Evolutionary conservation across 2,329 filamentous ascomycete genomes (phyloP).

Genomic region (Trichoderma hamatum): DNA sequence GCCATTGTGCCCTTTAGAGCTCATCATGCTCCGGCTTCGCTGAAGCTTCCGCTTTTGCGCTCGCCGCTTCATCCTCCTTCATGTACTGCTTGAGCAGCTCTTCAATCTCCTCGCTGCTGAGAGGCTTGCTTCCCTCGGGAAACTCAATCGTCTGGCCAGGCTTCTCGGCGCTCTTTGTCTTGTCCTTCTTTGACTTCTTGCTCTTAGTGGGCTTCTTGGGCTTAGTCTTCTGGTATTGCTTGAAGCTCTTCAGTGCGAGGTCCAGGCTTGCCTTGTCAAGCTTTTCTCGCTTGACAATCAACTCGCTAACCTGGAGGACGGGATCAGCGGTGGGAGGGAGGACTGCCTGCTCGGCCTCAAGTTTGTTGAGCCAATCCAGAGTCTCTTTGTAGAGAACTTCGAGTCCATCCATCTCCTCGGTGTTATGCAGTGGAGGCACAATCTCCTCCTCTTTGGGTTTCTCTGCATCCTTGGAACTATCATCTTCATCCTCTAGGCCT

Average conservation of each 20-base stretch:
- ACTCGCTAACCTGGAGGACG: constrained; percentile 71
- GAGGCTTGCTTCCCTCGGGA: constrained; percentile 40
- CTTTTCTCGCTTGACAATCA: constrained; percentile 68
- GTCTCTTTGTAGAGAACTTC: constrained; percentile 65
- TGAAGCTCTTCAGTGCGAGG: constrained; percentile 70
- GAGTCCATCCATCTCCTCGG: constrained; percentile 70
- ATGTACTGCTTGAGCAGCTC: constrained; percentile 49
- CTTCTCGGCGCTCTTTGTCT: constrained; percentile 41
- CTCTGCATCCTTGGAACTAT: constrained; percentile 47
- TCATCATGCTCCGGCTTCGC: constrained; percentile 41
- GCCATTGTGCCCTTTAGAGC: constrained; percentile 35
- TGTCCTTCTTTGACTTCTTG: constrained; percentile 46
- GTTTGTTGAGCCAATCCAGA: constrained; percentile 73
- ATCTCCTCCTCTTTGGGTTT: constrained; percentile 54
- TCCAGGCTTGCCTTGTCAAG: constrained; percentile 72
- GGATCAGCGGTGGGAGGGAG: constrained; percentile 73
- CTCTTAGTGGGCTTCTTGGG: constrained; percentile 51
- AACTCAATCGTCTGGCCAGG: constrained; percentile 47
- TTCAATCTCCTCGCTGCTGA: constrained; percentile 54
- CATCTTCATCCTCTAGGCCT: constrained; percentile 75
- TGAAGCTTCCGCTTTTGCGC: constrained; percentile 35
- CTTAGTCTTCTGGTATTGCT: constrained; percentile 48
- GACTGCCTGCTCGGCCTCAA: constrained; percentile 70
- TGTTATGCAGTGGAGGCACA: constrained; percentile 68
- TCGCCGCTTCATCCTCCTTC: constrained; percentile 36